Base-by-base conservation (phyloP, 2,329 filamentous ascomycete genomes). In the Orbilia oligospora region DNA sequence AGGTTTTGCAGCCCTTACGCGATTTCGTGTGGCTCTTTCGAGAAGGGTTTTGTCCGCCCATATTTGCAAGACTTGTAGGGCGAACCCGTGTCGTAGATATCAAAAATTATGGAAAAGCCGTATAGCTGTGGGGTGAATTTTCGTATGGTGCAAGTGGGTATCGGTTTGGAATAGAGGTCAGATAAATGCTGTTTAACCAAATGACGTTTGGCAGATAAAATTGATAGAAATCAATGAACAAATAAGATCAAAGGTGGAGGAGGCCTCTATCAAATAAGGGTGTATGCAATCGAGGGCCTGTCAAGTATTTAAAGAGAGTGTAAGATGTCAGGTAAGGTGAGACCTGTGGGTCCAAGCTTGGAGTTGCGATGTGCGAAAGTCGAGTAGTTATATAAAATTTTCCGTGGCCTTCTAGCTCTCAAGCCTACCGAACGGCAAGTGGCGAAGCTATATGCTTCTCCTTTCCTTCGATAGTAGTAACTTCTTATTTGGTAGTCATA, bases 1-100 rank as follows among this genome's bases (percentile, higher is more conserved):
- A 99, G 80, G 94, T 97, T 83, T 97, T 95, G 88, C 96, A 99
- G 80, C 96, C 96, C 87, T 97, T 98, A 84, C 96, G 91, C 83
- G 95, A 98, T 88, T 99, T 99, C 84, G 96, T 99, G 87, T 99
- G 96, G 87, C 95, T 97, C 84, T 90, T 89, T 83, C 90, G 87
- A 64, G 75, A 79, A 12, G 73, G 73, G 67, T 77, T 77, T 55
- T 77, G 73, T 14, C 73, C 73, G 30, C 73, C 73, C 73, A 77
- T 77, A 20, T 55, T 64, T 38, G 61, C 46, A 56, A 63, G 38
- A 46, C 18, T 56, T 24, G 27, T 53, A 20, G 8, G 30, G 20
- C 22, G 36, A 12, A 44, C 36, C 20, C 18, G 56, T 44, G 20
- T 20, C 41, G 18, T 27, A 58, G 65, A 67, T 14, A 10, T 53